A percentile compares a stretch with the other conserved stretches of the same genome.
These are phyloP conservation scores for Scenedesmus sp. DNA, from an alignment of 163 green algal genomes.

Conservation along the genomic window DNA sequence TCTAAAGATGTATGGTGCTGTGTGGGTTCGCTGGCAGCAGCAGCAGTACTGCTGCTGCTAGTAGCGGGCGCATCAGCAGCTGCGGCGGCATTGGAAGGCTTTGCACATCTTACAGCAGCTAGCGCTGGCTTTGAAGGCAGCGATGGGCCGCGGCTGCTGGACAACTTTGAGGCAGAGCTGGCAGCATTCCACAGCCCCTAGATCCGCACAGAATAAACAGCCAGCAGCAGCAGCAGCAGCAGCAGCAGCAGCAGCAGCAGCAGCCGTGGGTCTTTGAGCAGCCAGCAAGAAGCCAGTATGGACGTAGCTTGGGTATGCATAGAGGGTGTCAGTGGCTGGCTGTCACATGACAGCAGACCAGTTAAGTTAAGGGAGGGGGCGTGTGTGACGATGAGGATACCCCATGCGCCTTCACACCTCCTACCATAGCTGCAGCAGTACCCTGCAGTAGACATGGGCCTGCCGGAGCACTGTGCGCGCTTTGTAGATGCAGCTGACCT, in stretches of 20 bases:
- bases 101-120: neutral
- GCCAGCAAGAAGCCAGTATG: no score
- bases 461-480: neutral
- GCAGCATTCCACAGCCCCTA: neutral
- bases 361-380: no score
- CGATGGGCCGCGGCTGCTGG: neutral
- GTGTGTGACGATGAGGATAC: no score
- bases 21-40: neutral
- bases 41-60: neutral
- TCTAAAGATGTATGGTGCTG: no score
- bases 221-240: neutral
- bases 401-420: no score
- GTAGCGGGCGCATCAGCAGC: neutral
- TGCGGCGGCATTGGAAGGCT: neutral
- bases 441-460: neutral
- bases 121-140: neutral
- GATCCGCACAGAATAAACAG: neutral
- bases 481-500: no score
- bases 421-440: neutral
- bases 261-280: neutral
- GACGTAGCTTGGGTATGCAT: no score
- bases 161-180: neutral
- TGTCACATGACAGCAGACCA: no score
- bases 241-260: neutral
- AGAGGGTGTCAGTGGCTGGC: no score